Percentiles rank a stretch among this genome's conserved stretches.
Evolutionary conservation across 2,329 filamentous ascomycete genomes (phyloP).

Genomic region (Incumbomyces lentus): DNA sequence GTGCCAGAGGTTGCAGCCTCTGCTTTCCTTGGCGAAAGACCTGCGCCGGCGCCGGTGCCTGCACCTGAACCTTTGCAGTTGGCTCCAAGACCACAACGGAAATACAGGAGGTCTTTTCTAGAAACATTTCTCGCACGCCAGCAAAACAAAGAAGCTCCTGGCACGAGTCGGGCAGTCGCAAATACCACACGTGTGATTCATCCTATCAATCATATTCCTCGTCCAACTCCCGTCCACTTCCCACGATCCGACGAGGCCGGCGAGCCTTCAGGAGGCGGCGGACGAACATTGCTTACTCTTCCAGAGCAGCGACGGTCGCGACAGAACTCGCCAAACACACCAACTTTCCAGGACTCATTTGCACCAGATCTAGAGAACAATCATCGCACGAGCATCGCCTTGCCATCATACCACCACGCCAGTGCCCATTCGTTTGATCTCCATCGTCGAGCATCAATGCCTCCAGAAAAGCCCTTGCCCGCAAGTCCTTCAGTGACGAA

Average conservation of each 20-base stretch:
- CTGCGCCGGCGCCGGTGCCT: not conserved
- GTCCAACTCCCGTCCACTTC: constrained; percentile 39
- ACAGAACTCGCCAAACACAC: constrained; percentile 37
- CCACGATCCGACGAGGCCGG: constrained; percentile 12
- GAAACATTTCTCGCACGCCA: constrained; percentile 18
- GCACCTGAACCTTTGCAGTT: not conserved
- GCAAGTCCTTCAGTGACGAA: constrained; percentile 4
- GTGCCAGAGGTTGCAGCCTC: not conserved
- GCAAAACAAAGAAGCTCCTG: constrained; percentile 5
- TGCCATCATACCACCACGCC: constrained; percentile 36
- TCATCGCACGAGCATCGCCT: constrained; percentile 41
- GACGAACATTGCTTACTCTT: constrained; percentile 41
- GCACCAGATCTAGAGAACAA: constrained; percentile 34
- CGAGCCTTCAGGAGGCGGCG: constrained; percentile 23
- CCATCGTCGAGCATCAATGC: constrained; percentile 15
- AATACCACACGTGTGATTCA: constrained; percentile 48
- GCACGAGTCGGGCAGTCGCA: constrained; percentile 11
- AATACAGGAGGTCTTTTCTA: constrained; percentile 18
- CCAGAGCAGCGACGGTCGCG: constrained; percentile 47
- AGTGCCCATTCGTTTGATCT: constrained; percentile 21
- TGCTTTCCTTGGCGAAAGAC: too few relatives aligned
- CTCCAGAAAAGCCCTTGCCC: constrained; percentile 4
- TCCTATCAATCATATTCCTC: constrained; percentile 51
- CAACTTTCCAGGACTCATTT: constrained; percentile 34
- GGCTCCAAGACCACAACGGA: constrained; percentile 2